A percentile compares a stretch with the other conserved stretches of the same genome.
These are phyloP conservation scores for Fusarium sp. DNA, from an alignment of 2,329 filamentous ascomycete genomes.

Conservation along the genomic window DNA sequence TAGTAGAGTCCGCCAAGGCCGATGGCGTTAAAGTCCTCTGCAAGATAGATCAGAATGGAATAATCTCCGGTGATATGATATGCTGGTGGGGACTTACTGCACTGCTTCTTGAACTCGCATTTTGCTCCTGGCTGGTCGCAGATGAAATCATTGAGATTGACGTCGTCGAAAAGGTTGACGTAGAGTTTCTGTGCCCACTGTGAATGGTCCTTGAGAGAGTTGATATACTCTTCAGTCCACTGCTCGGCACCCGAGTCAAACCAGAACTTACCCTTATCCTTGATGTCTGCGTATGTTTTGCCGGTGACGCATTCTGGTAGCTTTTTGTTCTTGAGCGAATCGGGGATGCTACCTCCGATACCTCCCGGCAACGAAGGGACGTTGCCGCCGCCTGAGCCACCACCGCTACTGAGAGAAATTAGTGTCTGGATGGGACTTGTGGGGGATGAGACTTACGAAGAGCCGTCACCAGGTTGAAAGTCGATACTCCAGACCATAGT, in stretches of 20 bases:
- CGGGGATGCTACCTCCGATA: neutral
- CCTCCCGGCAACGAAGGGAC: neutral
- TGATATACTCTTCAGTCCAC: slow-evolving; percentile 9
- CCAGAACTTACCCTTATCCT: slow-evolving; percentile 4
- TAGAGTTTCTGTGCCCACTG: slow-evolving; percentile 9
- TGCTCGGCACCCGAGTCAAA: slow-evolving; percentile 5
- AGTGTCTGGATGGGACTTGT: no score
- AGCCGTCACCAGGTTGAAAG: slow-evolving; percentile 9
- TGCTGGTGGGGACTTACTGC: neutral
- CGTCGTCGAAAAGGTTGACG: neutral
- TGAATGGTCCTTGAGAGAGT: neutral
- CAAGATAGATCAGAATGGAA: no score
- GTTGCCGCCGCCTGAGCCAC: neutral
- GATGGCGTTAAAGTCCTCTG: slow-evolving; percentile 8
- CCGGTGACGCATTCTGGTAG: neutral
- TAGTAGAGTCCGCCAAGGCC: slow-evolving; percentile 3
- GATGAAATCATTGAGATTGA: neutral
- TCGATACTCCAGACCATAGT: slow-evolving; percentile 37
- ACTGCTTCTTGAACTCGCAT: neutral
- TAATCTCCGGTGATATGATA: no score
- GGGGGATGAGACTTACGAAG: no score
- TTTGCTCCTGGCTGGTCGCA: neutral
- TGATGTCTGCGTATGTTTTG: neutral
- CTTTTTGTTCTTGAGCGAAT: neutral
- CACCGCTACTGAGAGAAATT: no score